Percentiles rank a stretch among this genome's conserved stretches.
These are phyloP conservation scores for Xenoacremonium recifei DNA, from an alignment of 2,329 filamentous ascomycete species.

Conservation along the genomic window DNA sequence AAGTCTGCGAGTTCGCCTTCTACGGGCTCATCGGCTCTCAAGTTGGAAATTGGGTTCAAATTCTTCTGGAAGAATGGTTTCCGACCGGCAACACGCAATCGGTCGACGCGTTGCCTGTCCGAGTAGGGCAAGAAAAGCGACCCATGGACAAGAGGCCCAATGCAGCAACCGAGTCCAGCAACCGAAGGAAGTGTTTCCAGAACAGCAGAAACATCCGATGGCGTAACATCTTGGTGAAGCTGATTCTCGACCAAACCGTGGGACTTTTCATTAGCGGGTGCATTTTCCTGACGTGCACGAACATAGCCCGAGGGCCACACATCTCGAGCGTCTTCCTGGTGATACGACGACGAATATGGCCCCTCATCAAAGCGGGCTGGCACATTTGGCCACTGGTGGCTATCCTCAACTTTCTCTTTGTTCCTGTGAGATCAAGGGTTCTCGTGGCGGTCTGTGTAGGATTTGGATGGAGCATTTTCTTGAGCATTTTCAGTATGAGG, in stretches of 20 bases:
- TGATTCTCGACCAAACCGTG: slow-evolving; percentile 36
- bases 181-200: slow-evolving; percentile 10
- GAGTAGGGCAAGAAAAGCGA: slow-evolving; percentile 19
- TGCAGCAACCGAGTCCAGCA: background rate
- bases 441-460: slow-evolving; percentile 35
- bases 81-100: slow-evolving; percentile 23
- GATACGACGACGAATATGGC: slow-evolving; percentile 26
- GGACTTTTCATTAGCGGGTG: slow-evolving; percentile 33
- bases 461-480: slow-evolving; percentile 37
- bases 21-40: slow-evolving; percentile 35
- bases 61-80: slow-evolving; percentile 34
- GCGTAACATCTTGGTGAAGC: slow-evolving; percentile 32
- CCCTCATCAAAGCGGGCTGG: slow-evolving; percentile 34
- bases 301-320: slow-evolving; percentile 29
- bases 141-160: slow-evolving; percentile 14
- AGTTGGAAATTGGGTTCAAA: slow-evolving; percentile 35
- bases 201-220: slow-evolving; percentile 30
- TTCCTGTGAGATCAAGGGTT: slow-evolving; percentile 34
- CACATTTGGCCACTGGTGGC: slow-evolving; percentile 37
- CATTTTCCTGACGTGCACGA: slow-evolving; percentile 35
- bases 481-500: slow-evolving; percentile 32
- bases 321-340: slow-evolving; percentile 24
- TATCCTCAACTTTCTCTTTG: slow-evolving; percentile 35
- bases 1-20: slow-evolving; percentile 34
- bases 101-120: slow-evolving; percentile 14